Evolutionary conservation across 176 grass and related monocot species (phyloP), one percentile per base, ranked within the genome.

Genomic region (Cenchrus americanus): DNA sequence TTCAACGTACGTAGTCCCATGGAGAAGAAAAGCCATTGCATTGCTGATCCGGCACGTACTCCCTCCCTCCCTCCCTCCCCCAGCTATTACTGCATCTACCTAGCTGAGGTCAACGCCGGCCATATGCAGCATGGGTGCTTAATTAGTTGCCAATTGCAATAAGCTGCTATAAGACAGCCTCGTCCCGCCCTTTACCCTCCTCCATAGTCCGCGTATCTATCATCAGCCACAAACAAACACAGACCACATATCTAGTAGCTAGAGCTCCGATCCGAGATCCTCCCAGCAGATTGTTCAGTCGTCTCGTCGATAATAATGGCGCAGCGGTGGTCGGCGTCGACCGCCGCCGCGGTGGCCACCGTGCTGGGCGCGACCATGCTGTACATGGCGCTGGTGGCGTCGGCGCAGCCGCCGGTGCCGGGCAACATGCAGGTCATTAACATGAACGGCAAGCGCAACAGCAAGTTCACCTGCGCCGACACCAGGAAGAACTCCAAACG

Each of bases 401-500:
- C 62, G 15, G 62, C 64, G 32, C 53, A 71, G 80, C 19, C 23
- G 30, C 4, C 1, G 32, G 7, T 2, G 2, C 60, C 27, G 3
- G 8, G 57, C 60, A 57, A 23, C 51, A 14, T 79, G 32, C 4
- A 19, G 44, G 75, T 87, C 26, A 54, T 83, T 69, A 54, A 1
- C 18, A 1, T 6, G 14, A 0, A 0, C 0, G 60, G 17, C 8
- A 63, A 18, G 78, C 79, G 86, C 42, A 88, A 85, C 61, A 87
- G 73, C n/a, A 19, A 66, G 81, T 69, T 78, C 30, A 82, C 69
- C 12, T 94, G 89, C 50, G 6, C n/a, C 0, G 30, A 91, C 69
- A 43, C 19, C 13, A 81, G 14, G 17, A 71, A 60, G 6, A 24
- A 57, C 54, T 57, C 54, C 18, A 21, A 47, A 0, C 43, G 30